Conservation (phyloP, 2,329 filamentous ascomycete genomes). For the Alternaria triticina region DNA sequence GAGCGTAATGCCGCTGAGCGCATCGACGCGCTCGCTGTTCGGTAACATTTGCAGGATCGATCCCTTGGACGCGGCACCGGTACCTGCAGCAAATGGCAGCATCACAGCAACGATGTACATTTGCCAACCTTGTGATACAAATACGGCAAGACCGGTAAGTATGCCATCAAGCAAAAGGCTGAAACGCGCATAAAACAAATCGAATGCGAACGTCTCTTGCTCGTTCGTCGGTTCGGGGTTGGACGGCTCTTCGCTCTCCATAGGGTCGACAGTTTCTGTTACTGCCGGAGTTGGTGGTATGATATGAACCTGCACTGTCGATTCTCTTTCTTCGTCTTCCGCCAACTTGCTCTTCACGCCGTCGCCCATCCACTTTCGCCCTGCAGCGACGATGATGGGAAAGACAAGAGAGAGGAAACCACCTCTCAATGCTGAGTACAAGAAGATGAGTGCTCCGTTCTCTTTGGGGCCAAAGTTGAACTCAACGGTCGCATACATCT, state of each 20-base stretch:
- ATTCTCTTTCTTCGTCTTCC: slow-evolving; percentile 10
- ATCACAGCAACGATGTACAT: slow-evolving; percentile 71
- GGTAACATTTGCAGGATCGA: slow-evolving; percentile 76
- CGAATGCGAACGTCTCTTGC: slow-evolving; percentile 64
- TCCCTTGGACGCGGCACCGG: slow-evolving; percentile 72
- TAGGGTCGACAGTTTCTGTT: slow-evolving; percentile 54
- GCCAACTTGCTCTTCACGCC: slow-evolving; percentile 9
- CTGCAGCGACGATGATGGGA: slow-evolving; percentile 52
- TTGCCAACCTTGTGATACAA: slow-evolving; percentile 70
- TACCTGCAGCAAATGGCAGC: slow-evolving; percentile 72
- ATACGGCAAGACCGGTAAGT: slow-evolving; percentile 67
- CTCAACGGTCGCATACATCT: slow-evolving; percentile 56
- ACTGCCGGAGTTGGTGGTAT: slow-evolving; percentile 35
- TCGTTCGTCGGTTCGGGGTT: slow-evolving; percentile 47
- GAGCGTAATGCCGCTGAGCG: slow-evolving; percentile 71
- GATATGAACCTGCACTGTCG: slow-evolving; percentile 30
- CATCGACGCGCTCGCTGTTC: slow-evolving; percentile 66
- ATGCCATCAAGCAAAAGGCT: slow-evolving; percentile 69
- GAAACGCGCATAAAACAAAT: slow-evolving; percentile 70
- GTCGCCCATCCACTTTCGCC: slow-evolving; percentile 50
- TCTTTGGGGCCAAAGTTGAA: slow-evolving; percentile 54
- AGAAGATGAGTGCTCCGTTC: slow-evolving; percentile 55
- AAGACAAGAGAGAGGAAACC: slow-evolving; percentile 54
- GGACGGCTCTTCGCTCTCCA: slow-evolving; percentile 59
- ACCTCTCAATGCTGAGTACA: slow-evolving; percentile 54